Conservation (phyloP, 305 asterid genomes). For the Fraxinus xanthoxyloides region DNA sequence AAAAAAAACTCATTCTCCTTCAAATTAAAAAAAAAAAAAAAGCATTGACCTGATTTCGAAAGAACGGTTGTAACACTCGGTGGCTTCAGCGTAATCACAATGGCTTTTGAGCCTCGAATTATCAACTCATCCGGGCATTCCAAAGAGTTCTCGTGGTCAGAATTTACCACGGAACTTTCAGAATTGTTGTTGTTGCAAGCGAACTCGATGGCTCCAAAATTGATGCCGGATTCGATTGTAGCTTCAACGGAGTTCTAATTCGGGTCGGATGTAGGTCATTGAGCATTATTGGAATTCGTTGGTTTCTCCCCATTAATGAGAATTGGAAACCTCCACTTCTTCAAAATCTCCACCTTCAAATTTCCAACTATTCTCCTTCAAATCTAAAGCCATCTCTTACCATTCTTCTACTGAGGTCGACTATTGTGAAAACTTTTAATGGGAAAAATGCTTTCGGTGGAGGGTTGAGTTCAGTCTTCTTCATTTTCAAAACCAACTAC, state of each 20-base stretch:
- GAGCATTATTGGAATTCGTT: constrained; percentile 31
- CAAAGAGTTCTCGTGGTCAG: constrained; percentile 50
- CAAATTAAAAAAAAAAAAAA: background rate
- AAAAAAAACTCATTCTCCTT: too few species aligned
- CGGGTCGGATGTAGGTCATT: constrained; percentile 26
- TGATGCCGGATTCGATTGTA: constrained; percentile 40
- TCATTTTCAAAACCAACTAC: too few species aligned
- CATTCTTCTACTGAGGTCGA: too few species aligned
- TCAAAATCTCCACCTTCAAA: too few species aligned
- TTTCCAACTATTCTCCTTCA: too few species aligned
- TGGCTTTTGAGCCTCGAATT: constrained; percentile 59
- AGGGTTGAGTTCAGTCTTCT: too few species aligned
- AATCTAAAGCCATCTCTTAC: too few species aligned
- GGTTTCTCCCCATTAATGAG: constrained; percentile 54
- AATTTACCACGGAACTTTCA: constrained; percentile 38
- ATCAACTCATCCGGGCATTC: constrained; percentile 60
- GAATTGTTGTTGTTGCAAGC: constrained; percentile 46
- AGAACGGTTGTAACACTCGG: constrained; percentile 90
- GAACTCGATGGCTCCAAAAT: constrained; percentile 44
- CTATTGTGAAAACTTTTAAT: too few species aligned
- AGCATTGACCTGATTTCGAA: constrained; percentile 68
- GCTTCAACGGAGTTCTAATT: constrained; percentile 66
- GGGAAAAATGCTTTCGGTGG: too few species aligned
- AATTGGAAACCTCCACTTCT: too few species aligned
- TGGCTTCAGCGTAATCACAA: constrained; percentile 64